A percentile compares a stretch with the other conserved stretches of the same genome.
phyloP scores from a whole-genome alignment of 441 rosid species.

The Adansonia gregorii region DNA sequence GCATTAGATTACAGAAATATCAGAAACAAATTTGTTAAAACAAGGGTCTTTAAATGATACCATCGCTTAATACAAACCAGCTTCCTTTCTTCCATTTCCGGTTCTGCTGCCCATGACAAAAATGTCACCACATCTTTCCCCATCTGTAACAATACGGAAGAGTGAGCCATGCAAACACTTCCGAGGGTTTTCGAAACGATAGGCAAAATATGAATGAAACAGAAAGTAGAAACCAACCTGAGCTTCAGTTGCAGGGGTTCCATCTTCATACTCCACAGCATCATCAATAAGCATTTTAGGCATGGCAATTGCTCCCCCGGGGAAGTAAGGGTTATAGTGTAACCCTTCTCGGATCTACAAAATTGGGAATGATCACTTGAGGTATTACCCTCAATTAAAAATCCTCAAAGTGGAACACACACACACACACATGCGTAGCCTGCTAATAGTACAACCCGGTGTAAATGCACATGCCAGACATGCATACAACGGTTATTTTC shows the following conservation, averaged over 20 bases:
- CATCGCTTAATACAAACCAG: slow-evolving; percentile 52
- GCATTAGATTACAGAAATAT: slow-evolving; percentile 31
- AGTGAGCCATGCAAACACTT: slow-evolving; percentile 19
- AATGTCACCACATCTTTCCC: slow-evolving; percentile 97
- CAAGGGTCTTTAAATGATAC: not conserved
- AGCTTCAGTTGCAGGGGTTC: slow-evolving; percentile 94
- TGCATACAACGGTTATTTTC: not conserved
- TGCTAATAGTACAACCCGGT: not conserved
- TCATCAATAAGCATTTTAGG: slow-evolving; percentile 98
- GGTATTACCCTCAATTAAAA: not conserved
- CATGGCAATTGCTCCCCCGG: slow-evolving; percentile 99
- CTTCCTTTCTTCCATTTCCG: slow-evolving; percentile 99
- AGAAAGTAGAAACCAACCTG: slow-evolving; percentile 56
- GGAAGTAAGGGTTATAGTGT: slow-evolving; percentile 97
- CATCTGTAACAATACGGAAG: slow-evolving; percentile 59
- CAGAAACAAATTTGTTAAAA: not conserved
- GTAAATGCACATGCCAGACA: not conserved
- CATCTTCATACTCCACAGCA: slow-evolving; percentile 98
- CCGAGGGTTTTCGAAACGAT: not conserved
- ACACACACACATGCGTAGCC: not conserved
- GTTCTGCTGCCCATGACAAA: slow-evolving; percentile 99
- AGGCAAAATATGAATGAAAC: not conserved
- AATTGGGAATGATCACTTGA: not conserved
- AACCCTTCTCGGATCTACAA: slow-evolving; percentile 93
- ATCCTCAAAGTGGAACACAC: not conserved